Conservation (phyloP, 371 early-diverging fungal species). For the Cokeromyces recurvatus region DNA sequence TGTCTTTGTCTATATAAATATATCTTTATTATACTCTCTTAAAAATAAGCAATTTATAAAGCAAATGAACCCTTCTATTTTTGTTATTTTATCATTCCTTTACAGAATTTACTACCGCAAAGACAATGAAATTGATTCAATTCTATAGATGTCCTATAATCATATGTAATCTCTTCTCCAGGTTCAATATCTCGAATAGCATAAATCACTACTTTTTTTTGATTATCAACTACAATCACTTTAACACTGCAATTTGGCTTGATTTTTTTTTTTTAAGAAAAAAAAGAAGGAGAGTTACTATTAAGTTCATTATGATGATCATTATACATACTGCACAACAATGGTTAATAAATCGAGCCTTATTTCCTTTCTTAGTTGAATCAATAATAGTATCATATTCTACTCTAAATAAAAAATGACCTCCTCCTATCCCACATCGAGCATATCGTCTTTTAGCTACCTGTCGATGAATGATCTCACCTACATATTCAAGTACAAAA, state of each 20-base stretch:
- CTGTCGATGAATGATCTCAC: constrained; percentile 88
- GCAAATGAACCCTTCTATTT: constrained; percentile 12
- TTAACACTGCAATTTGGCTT: constrained; percentile 97
- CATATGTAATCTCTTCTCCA: constrained; percentile 97
- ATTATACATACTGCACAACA: constrained; percentile 65
- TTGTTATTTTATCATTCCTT: too few species aligned
- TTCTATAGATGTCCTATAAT: constrained; percentile 82
- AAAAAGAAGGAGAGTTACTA: not conserved
- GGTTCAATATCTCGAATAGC: constrained; percentile 81
- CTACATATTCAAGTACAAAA: constrained; percentile 95
- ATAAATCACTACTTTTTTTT: constrained; percentile 89
- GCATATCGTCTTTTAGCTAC: constrained; percentile 90
- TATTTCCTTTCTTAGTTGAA: constrained; percentile 92
- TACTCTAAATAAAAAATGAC: constrained; percentile 92
- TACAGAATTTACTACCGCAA: constrained; percentile 77
- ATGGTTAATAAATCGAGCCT: constrained; percentile 96
- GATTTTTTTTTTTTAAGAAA: too few species aligned
- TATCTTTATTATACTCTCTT: too few species aligned
- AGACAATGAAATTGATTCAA: constrained; percentile 85
- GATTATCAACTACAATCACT: constrained; percentile 80
- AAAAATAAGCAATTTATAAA: too few species aligned
- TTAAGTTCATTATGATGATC: not conserved
- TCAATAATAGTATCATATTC: constrained; percentile 92
- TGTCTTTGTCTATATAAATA: too few species aligned
- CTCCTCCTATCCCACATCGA: constrained; percentile 79